Percentiles rank a stretch among this genome's conserved stretches.
Conservation (phyloP, 176 grass and related monocot species). For the Neostapfia colusana region DNA sequence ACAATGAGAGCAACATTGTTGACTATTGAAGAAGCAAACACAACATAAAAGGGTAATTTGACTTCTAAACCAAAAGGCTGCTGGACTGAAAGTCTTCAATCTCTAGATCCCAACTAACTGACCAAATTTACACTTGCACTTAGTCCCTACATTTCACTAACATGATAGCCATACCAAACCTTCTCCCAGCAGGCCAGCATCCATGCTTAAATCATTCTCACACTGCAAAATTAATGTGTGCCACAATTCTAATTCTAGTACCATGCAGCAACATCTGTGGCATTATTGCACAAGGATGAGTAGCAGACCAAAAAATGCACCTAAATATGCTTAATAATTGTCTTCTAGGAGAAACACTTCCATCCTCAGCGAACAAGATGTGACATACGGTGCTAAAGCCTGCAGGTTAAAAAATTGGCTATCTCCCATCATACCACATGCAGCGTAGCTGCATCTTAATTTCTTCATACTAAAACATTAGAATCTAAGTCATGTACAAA, state of each 20-base stretch:
- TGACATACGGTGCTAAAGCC: not conserved
- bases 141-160: conserved; percentile 1
- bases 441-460: not conserved
- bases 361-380: not conserved
- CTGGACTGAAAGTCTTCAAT: not conserved
- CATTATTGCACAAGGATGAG: conserved; percentile 15
- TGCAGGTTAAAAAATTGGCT: not conserved
- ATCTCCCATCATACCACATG: not conserved
- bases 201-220: not conserved
- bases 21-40: not conserved
- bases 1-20: not conserved
- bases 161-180: not conserved
- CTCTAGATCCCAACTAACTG: not conserved
- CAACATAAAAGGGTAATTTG: conserved; percentile 16
- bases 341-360: not conserved
- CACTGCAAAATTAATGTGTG: not conserved
- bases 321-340: conserved; percentile 1
- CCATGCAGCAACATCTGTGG: not conserved
- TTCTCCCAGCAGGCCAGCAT: not conserved
- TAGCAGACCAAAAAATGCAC: not conserved
- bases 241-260: not conserved
- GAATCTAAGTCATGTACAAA: not conserved
- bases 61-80: not conserved
- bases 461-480: not conserved
- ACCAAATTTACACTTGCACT: not conserved